Percentiles rank a stretch among this genome's conserved stretches.
Conservation (phyloP, 2,329 filamentous ascomycete species). For the Metarhizium robertsii region DNA sequence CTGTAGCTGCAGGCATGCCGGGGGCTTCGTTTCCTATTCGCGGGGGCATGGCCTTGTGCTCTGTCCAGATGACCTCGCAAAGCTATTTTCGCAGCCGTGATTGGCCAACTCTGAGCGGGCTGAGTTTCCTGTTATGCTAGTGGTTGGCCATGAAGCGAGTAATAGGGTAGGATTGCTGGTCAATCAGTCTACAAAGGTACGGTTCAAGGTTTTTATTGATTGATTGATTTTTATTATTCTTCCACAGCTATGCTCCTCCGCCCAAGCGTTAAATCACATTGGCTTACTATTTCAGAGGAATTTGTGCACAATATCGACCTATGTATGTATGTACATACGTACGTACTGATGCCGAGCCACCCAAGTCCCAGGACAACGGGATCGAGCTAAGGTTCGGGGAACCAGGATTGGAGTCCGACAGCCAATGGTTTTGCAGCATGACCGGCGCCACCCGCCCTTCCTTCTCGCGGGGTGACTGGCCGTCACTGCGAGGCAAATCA, state of each 20-base stretch:
- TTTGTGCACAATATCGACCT: too few species aligned
- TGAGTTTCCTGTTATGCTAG: background rate
- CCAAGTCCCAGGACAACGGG: conserved; percentile 6
- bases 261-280: too few species aligned
- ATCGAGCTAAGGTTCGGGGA: conserved; percentile 4
- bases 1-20: too few species aligned
- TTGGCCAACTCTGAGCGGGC: background rate
- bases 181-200: too few species aligned
- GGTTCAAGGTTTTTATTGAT: too few species aligned
- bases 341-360: background rate
- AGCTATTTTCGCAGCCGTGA: conserved; percentile 2
- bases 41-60: background rate
- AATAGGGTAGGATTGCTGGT: too few species aligned
- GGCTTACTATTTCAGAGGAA: too few species aligned
- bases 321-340: too few species aligned
- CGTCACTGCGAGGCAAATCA: background rate
- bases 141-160: background rate
- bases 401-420: conserved; percentile 1
- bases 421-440: conserved; percentile 6
- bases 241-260: too few species aligned
- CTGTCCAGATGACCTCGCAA: conserved; percentile 6
- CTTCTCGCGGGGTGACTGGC: background rate
- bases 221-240: too few species aligned
- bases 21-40: conserved; percentile 1
- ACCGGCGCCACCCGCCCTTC: conserved; percentile 6